Conservation (phyloP, 179 eudicot genomes). For the Beta lomatogona region DNA sequence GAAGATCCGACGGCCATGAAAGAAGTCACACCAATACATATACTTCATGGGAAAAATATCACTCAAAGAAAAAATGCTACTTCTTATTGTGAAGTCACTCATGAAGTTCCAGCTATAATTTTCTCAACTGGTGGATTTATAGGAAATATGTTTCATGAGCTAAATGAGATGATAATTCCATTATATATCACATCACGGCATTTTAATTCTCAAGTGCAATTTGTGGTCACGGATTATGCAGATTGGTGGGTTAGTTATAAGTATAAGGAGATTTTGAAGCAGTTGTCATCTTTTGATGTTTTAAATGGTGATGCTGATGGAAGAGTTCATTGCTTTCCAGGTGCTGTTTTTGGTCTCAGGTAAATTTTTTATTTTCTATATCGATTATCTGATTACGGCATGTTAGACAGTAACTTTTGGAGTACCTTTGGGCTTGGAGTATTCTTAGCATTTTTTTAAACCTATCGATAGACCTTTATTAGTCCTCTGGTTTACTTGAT, state of each 20-base stretch:
- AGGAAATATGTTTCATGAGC: constrained; percentile 33
- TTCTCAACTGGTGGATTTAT: constrained; percentile 36
- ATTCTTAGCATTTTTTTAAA: too few species aligned
- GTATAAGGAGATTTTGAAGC: constrained; percentile 17
- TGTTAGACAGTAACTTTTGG: too few species aligned
- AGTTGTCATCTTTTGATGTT: constrained; percentile 22
- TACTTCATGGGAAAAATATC: constrained; percentile 4
- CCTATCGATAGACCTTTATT: too few species aligned
- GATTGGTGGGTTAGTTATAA: constrained; percentile 26
- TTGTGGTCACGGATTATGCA: constrained; percentile 27
- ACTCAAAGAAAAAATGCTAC: not conserved
- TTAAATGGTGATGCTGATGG: constrained; percentile 18
- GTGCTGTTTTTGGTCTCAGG: constrained; percentile 32
- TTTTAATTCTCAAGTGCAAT: constrained; percentile 26
- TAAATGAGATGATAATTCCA: constrained; percentile 34
- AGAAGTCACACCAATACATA: constrained; percentile 22
- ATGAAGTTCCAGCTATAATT: constrained; percentile 27
- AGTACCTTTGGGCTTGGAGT: too few species aligned
- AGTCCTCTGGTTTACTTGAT: too few species aligned
- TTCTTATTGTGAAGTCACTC: constrained; percentile 22
- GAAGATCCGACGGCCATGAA: constrained; percentile 23
- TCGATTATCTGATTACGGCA: not conserved
- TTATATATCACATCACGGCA: constrained; percentile 27
- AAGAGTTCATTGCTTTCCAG: constrained; percentile 33
- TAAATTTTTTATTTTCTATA: not conserved